Conservation (phyloP, 805 yeast genomes). For the Candida wancherniae region DNA sequence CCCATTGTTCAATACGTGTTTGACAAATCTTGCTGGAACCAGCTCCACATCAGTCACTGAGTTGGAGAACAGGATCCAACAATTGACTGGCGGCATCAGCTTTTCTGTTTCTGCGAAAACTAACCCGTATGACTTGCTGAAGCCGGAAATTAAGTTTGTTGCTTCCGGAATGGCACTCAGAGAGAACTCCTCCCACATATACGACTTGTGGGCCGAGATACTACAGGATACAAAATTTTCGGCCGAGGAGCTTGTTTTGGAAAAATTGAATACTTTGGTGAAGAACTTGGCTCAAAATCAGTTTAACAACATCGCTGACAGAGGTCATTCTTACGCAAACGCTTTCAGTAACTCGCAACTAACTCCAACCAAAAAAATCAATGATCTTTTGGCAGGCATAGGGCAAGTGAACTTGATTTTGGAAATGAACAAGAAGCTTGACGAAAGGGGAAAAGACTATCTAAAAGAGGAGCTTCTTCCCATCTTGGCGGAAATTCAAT, state of each 20-base stretch:
- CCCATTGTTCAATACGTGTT: constrained; percentile 72
- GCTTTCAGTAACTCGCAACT: constrained; percentile 60
- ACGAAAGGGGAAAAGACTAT: constrained; percentile 31
- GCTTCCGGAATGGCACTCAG: constrained; percentile 69
- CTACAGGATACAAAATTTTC: constrained; percentile 63
- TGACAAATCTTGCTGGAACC: constrained; percentile 85
- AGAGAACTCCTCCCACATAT: constrained; percentile 54
- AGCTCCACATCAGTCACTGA: constrained; percentile 61
- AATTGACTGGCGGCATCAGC: constrained; percentile 78
- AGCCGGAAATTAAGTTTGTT: constrained; percentile 50
- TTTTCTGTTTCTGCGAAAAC: constrained; percentile 56
- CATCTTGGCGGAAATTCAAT: constrained; percentile 49
- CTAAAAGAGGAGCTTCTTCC: constrained; percentile 54
- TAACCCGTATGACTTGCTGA: constrained; percentile 45
- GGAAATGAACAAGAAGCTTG: constrained; percentile 50
- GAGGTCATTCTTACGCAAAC: constrained; percentile 83
- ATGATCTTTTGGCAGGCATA: constrained; percentile 68
- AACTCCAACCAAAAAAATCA: constrained; percentile 54
- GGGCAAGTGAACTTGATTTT: constrained; percentile 69
- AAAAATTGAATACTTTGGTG: constrained; percentile 68
- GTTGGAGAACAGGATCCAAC: constrained; percentile 78
- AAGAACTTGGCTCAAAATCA: constrained; percentile 73
- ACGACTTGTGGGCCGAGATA: constrained; percentile 65
- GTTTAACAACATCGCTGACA: constrained; percentile 72
- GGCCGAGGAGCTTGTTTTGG: constrained; percentile 41